These are phyloP conservation scores for Cladosporium sp. DNA, from an alignment of 2,329 filamentous ascomycete species.

Conservation along the genomic window DNA sequence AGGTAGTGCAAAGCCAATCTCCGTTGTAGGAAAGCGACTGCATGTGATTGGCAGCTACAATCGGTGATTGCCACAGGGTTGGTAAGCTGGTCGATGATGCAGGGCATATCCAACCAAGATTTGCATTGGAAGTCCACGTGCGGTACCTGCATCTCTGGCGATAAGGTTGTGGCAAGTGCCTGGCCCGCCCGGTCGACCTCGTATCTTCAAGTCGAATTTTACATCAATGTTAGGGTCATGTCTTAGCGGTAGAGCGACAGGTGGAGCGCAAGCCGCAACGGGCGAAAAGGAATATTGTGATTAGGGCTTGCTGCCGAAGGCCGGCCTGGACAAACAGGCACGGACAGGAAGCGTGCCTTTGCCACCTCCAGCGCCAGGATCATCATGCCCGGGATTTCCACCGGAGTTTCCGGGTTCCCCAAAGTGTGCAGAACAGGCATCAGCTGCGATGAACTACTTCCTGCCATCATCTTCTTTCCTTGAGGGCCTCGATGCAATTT, in stretches of 20 bases:
- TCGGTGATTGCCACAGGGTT: background rate
- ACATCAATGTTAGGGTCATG: background rate
- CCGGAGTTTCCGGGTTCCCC: background rate
- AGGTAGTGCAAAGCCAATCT: background rate
- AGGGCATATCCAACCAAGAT: background rate
- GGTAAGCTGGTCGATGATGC: background rate
- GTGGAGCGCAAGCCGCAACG: background rate
- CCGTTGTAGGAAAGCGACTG: background rate
- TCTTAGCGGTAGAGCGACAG: background rate
- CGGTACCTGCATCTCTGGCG: background rate
- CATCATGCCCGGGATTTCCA: background rate
- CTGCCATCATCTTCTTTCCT: background rate
- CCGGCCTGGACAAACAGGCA: background rate
- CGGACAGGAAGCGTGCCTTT: background rate
- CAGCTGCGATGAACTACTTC: background rate
- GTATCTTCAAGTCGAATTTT: background rate
- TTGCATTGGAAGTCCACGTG: background rate
- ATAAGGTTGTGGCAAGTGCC: background rate
- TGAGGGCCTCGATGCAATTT: background rate
- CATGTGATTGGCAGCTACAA: background rate
- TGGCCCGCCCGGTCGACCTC: background rate
- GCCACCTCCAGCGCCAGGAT: background rate
- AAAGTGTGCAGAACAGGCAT: background rate
- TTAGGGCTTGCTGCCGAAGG: slow-evolving; percentile 9
- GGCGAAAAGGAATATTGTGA: background rate